These are phyloP conservation scores for Colletotrichum echinochloae DNA, from an alignment of 2,329 filamentous ascomycete genomes.

Conservation along the genomic window DNA sequence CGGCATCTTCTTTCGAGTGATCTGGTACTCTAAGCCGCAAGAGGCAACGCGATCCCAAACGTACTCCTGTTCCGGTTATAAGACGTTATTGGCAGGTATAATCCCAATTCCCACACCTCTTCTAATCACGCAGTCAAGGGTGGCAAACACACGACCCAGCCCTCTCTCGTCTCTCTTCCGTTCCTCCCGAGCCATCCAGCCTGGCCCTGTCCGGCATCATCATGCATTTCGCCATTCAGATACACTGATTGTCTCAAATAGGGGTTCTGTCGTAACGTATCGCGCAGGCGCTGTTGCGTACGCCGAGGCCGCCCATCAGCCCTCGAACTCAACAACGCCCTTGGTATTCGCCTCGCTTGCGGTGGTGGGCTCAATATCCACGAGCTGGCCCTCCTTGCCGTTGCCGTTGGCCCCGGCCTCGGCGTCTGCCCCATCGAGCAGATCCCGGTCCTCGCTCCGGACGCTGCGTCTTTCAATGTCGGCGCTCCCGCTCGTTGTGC, in stretches of 20 bases:
- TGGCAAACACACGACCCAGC: conserved; percentile 19
- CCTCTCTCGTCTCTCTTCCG: conserved; percentile 21
- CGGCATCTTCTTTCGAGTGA: conserved; percentile 26
- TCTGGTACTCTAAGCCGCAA: conserved; percentile 33
- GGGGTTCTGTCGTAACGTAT: background rate
- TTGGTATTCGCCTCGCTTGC: conserved; percentile 48
- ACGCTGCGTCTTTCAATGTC: conserved; percentile 74
- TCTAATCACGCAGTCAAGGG: conserved; percentile 17
- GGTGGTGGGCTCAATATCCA: conserved; percentile 49
- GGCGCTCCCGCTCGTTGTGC: conserved; percentile 54
- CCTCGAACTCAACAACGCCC: conserved; percentile 58
- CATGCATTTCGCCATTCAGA: background rate
- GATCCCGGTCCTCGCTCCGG: conserved; percentile 74
- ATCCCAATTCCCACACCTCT: conserved; percentile 31
- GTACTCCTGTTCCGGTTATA: conserved; percentile 27
- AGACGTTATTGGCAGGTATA: conserved; percentile 32
- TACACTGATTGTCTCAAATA: background rate
- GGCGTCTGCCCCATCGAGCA: conserved; percentile 80
- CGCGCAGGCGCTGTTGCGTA: background rate
- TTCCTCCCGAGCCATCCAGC: conserved; percentile 4
- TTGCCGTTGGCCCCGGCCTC: conserved; percentile 65
- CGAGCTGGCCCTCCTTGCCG: conserved; percentile 49
- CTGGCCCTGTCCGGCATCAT: background rate
- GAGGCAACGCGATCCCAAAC: conserved; percentile 27
- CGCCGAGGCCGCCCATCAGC: conserved; percentile 43